Evolutionary conservation across 192 early-diverging fungal genomes (phyloP).

Genomic region (Coemansia sp.): DNA sequence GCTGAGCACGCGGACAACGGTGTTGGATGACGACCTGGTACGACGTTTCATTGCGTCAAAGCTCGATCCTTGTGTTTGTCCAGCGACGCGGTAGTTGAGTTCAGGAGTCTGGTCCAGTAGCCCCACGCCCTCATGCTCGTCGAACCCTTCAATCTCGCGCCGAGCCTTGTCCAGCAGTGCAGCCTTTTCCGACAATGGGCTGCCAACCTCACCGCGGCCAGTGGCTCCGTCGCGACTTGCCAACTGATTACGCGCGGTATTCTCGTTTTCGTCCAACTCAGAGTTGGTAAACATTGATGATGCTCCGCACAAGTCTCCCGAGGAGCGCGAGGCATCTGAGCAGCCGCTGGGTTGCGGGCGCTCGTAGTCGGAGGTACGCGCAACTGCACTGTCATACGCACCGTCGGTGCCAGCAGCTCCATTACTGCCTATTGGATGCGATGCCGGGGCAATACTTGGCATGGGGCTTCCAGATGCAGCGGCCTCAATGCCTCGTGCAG

Average conservation of each 20-base stretch:
- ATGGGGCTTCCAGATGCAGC: background rate
- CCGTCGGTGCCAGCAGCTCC: background rate
- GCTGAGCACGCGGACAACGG: constrained; percentile 42
- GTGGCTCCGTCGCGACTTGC: background rate
- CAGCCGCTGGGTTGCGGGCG: background rate
- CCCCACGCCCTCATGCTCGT: constrained; percentile 51
- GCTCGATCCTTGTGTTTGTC: constrained; percentile 9
- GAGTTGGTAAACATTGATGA: constrained; percentile 50
- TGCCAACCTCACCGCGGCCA: background rate
- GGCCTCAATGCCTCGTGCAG: background rate
- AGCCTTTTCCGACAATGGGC: constrained; percentile 30
- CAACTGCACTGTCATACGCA: background rate
- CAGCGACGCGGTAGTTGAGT: constrained; percentile 46
- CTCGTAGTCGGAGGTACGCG: background rate
- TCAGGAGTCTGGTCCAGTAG: constrained; percentile 53
- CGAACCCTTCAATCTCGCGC: constrained; percentile 47
- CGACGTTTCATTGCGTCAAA: constrained; percentile 42
- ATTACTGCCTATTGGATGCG: background rate
- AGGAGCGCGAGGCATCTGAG: constrained; percentile 13
- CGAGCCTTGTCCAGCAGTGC: constrained; percentile 38
- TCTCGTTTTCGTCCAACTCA: constrained; percentile 25
- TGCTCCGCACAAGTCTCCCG: constrained; percentile 27
- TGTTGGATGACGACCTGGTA: constrained; percentile 44
- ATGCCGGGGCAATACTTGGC: background rate
- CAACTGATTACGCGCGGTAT: background rate